Percentiles rank a stretch among this genome's conserved stretches.
These are phyloP conservation scores for Cyberlindnera xylosilytica DNA, from an alignment of 805 yeast species.

Conservation along the genomic window DNA sequence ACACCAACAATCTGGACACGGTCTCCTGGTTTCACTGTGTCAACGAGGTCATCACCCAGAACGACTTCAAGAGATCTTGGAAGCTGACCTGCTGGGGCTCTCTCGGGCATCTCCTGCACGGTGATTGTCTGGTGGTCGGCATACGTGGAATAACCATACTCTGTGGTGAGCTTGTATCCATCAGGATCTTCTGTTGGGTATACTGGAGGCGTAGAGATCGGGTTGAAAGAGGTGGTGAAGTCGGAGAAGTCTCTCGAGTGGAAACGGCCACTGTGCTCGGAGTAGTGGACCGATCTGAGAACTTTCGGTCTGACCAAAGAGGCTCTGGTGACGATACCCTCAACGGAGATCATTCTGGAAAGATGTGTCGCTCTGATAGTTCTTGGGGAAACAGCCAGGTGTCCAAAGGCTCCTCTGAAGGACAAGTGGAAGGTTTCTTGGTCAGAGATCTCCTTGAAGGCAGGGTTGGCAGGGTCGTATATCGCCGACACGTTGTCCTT, in stretches of 20 bases:
- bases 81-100: constrained; percentile 96
- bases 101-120: constrained; percentile 96
- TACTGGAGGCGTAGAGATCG: constrained; percentile 75
- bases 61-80: constrained; percentile 91
- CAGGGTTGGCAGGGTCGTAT: constrained; percentile 57
- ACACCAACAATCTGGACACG: constrained; percentile 93
- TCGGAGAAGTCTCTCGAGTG: constrained; percentile 92
- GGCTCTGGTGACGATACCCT: constrained; percentile 93
- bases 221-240: constrained; percentile 86
- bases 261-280: constrained; percentile 78
- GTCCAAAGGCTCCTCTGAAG: constrained; percentile 89
- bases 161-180: constrained; percentile 84
- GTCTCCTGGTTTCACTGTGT: constrained; percentile 91
- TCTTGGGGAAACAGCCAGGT: constrained; percentile 83
- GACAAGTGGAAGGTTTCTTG: constrained; percentile 70
- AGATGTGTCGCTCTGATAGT: constrained; percentile 73
- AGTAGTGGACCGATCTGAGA: constrained; percentile 87
- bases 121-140: constrained; percentile 92
- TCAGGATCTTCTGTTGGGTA: constrained; percentile 93
- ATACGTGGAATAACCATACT: constrained; percentile 89
- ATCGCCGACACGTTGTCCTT: constrained; percentile 74
- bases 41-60: constrained; percentile 94
- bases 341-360: constrained; percentile 81
- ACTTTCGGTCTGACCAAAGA: constrained; percentile 92
- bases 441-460: constrained; percentile 50